These are phyloP conservation scores for Nemania sp. DNA, from an alignment of 2,329 filamentous ascomycete genomes.

Conservation along the genomic window DNA sequence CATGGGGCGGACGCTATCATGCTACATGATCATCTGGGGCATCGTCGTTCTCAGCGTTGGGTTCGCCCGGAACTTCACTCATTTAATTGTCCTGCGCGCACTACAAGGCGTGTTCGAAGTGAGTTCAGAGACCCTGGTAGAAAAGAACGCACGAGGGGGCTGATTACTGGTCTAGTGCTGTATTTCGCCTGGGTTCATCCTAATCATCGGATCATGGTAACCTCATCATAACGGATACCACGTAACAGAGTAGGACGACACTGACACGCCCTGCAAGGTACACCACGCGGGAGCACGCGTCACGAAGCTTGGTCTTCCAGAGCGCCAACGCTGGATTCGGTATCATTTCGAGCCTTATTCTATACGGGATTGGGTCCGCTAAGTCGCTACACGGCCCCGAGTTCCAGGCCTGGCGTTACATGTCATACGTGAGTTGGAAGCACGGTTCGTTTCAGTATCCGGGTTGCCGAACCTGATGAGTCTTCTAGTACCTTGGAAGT, in stretches of 20 bases:
- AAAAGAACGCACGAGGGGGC: not conserved
- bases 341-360: conserved; percentile 42
- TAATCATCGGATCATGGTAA: conserved; percentile 41
- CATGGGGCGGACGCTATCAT: conserved; percentile 40
- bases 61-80: conserved; percentile 45
- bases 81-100: conserved; percentile 43
- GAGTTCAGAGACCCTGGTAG: not conserved
- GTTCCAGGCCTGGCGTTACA: conserved; percentile 46
- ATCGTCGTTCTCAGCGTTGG: conserved; percentile 45
- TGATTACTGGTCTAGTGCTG: conserved; percentile 36
- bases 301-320: conserved; percentile 44
- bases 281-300: conserved; percentile 45
- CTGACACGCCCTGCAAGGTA: conserved; percentile 39
- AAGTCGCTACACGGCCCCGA: conserved; percentile 35
- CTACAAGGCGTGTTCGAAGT: conserved; percentile 46
- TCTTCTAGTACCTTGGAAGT: conserved; percentile 41
- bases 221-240: not conserved
- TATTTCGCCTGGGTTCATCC: conserved; percentile 46
- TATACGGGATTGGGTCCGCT: conserved; percentile 45
- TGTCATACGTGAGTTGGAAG: conserved; percentile 41
- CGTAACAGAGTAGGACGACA: not conserved
- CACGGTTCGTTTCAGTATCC: conserved; percentile 1
- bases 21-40: conserved; percentile 43
- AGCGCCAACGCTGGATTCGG: conserved; percentile 46
- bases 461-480: not conserved